Evolutionary conservation across 2,329 filamentous ascomycete genomes (phyloP).

Genomic region (Colletotrichum navitas): DNA sequence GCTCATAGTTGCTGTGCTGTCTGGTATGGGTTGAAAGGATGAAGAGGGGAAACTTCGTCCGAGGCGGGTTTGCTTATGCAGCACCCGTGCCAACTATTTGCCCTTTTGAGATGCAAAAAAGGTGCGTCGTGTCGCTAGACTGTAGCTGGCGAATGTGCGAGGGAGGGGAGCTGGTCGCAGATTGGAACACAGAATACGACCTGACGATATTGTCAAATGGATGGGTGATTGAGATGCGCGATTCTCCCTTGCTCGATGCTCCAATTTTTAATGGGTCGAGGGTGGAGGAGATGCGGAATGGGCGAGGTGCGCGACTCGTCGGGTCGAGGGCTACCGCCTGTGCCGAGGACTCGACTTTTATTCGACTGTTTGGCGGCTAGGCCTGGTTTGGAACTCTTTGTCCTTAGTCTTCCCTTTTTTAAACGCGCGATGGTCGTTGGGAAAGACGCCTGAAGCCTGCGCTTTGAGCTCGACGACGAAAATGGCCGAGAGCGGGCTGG

Average conservation of each 20-base stretch:
- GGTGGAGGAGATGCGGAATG: conserved; percentile 27
- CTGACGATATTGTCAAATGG: conserved; percentile 32
- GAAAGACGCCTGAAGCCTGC: conserved; percentile 29
- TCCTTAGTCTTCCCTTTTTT: conserved; percentile 20
- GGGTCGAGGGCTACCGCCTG: conserved; percentile 21
- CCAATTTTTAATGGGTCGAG: conserved; percentile 37
- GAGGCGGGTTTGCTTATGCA: conserved; percentile 30
- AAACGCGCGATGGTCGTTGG: conserved; percentile 9
- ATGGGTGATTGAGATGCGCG: conserved; percentile 33
- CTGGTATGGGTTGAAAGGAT: conserved; percentile 10
- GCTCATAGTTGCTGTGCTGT: conserved; percentile 66
- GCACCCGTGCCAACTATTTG: conserved; percentile 28
- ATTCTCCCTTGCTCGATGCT: conserved; percentile 40
- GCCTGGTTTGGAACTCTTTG: conserved; percentile 30
- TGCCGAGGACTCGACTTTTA: conserved; percentile 21
- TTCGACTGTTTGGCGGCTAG: conserved; percentile 12
- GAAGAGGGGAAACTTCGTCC: not conserved
- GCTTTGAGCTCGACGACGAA: conserved; percentile 39
- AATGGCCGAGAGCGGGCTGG: conserved; percentile 41
- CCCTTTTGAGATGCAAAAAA: conserved; percentile 17
- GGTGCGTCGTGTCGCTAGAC: conserved; percentile 14
- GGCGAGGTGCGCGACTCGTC: conserved; percentile 15
- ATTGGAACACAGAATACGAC: conserved; percentile 14
- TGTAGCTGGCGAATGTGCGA: not conserved
- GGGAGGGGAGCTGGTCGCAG: not conserved